Evolutionary conservation across 2,329 filamentous ascomycete genomes (phyloP).

Genomic region (Xylaria sp.): DNA sequence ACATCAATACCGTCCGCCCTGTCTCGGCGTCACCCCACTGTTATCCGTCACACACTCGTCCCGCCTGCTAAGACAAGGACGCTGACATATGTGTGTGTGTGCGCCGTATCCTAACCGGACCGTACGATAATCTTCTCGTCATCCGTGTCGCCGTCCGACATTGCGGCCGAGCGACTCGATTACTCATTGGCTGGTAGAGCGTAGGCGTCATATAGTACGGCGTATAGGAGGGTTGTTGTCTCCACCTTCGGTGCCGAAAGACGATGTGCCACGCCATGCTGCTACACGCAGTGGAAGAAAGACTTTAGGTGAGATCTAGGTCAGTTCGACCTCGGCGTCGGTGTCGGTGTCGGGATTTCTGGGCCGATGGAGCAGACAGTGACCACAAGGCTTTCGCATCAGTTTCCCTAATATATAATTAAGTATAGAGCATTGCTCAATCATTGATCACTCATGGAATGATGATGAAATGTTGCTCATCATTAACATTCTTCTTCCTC

Average conservation of each 20-base stretch:
- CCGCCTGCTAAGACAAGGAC: neutral
- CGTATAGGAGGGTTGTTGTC: neutral
- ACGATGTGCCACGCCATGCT: neutral
- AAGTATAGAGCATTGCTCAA: too few relatives aligned
- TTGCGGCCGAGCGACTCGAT: neutral
- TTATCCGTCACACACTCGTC: neutral
- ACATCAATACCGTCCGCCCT: neutral
- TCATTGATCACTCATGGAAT: too few relatives aligned
- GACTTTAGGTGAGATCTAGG: neutral
- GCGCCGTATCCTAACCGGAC: too few relatives aligned
- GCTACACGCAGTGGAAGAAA: neutral
- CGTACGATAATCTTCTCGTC: neutral
- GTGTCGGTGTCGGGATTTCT: neutral
- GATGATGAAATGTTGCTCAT: too few relatives aligned
- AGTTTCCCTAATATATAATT: too few relatives aligned
- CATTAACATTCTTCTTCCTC: too few relatives aligned
- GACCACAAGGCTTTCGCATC: neutral
- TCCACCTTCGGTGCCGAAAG: conserved; percentile 20
- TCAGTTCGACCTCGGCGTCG: neutral
- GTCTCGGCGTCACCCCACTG: neutral
- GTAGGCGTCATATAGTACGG: neutral
- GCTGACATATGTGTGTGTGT: conserved; percentile 4
- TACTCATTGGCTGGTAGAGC: neutral
- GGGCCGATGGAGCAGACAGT: neutral
- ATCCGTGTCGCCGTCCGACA: conserved; percentile 2